phyloP scores from a whole-genome alignment of 306 rosid species.

The Dalbergia oliveri region DNA sequence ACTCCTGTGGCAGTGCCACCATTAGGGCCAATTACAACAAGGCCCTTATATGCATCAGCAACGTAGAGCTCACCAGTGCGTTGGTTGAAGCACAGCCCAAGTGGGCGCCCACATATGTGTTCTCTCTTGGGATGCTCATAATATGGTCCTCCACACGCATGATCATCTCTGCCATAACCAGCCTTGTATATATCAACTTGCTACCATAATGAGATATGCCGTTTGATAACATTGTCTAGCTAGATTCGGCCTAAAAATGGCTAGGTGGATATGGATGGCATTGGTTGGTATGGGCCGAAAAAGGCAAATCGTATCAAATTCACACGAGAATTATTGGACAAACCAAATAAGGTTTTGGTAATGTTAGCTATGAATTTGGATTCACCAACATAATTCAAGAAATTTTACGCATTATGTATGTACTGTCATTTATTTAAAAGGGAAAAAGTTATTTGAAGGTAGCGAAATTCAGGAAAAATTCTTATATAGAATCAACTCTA shows the following conservation, averaged over 20 bases:
- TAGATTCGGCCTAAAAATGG: too few species aligned
- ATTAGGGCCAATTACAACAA: conserved; percentile 60
- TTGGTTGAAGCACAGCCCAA: conserved; percentile 63
- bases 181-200: conserved; percentile 3
- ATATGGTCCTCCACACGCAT: conserved; percentile 64
- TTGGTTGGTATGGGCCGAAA: too few species aligned
- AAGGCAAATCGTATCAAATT: background rate
- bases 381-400: background rate
- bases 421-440: background rate
- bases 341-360: background rate
- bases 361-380: background rate
- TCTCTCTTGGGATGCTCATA: conserved; percentile 56
- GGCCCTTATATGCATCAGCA: conserved; percentile 84
- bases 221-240: too few species aligned
- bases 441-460: too few species aligned
- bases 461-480: too few species aligned
- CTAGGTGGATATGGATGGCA: too few species aligned
- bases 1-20: conserved; percentile 59
- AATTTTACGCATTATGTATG: background rate
- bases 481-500: too few species aligned
- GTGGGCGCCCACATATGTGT: conserved; percentile 81
- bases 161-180: conserved; percentile 56
- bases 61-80: conserved; percentile 60
- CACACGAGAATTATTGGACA: background rate
- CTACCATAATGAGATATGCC: background rate